Conservation (phyloP, 2,329 filamentous ascomycete species). For the Chaetomiaceae sp. region DNA sequence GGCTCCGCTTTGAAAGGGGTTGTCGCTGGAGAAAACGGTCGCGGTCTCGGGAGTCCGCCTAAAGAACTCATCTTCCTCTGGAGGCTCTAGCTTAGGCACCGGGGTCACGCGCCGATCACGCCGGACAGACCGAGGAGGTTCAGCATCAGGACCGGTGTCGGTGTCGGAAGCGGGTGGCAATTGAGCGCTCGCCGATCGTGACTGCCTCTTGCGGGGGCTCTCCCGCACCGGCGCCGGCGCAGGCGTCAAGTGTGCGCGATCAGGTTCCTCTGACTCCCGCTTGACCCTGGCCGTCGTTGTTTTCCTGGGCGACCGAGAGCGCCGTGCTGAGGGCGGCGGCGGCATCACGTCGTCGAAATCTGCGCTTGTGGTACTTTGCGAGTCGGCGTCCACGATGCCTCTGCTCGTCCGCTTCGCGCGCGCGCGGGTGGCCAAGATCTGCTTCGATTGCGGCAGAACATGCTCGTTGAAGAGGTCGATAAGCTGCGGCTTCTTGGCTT, state of each 20-base stretch:
- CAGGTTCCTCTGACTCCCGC: conserved; percentile 44
- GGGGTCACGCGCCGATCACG: conserved; percentile 49
- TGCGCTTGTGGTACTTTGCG: conserved; percentile 52
- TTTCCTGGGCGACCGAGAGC: conserved; percentile 52
- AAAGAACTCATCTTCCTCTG: conserved; percentile 41
- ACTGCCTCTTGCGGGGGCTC: conserved; percentile 49
- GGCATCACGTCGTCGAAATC: conserved; percentile 46
- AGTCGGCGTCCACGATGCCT: conserved; percentile 69
- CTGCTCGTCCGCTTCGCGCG: conserved; percentile 78
- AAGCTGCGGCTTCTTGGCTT: conserved; percentile 85
- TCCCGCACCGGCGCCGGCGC: conserved; percentile 34
- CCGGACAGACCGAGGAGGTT: conserved; percentile 40
- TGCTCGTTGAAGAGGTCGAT: conserved; percentile 76
- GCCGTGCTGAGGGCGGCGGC: conserved; percentile 42
- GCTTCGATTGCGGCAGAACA: conserved; percentile 70
- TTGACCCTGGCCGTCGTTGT: conserved; percentile 47
- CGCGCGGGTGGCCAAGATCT: conserved; percentile 67
- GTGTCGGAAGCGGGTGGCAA: conserved; percentile 47
- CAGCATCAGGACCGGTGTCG: conserved; percentile 41
- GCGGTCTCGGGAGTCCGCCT: conserved; percentile 40
- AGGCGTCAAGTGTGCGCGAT: conserved; percentile 27
- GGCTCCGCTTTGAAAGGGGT: conserved; percentile 86
- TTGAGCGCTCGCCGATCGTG: conserved; percentile 50
- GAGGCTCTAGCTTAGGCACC: conserved; percentile 49
- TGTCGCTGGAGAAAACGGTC: conserved; percentile 78